Percentiles rank a stretch among this genome's conserved stretches.
phyloP scores from a whole-genome alignment of 140 eudicot genomes.

The Anethum foeniculum region DNA sequence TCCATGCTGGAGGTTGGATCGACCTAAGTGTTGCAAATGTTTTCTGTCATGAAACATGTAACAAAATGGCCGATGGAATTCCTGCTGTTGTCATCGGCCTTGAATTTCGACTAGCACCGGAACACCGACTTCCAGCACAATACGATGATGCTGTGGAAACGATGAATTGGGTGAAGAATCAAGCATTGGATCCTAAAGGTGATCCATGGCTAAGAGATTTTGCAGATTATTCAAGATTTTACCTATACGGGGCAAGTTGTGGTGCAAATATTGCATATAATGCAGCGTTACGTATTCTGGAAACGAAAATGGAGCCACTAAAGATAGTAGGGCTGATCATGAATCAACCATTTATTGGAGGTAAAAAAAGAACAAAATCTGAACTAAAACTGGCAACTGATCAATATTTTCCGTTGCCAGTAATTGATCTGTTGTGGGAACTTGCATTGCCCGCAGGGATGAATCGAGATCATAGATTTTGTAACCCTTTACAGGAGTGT shows the following conservation, averaged over 20 bases:
- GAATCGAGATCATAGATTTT: constrained; percentile 68
- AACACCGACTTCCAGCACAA: constrained; percentile 62
- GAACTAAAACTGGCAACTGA: constrained; percentile 61
- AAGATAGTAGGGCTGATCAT: constrained; percentile 44
- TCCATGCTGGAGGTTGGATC: constrained; percentile 63
- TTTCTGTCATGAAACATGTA: constrained; percentile 39
- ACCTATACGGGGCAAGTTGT: constrained; percentile 47
- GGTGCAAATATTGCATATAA: constrained; percentile 74
- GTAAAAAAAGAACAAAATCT: constrained; percentile 48
- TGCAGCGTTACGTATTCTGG: constrained; percentile 31
- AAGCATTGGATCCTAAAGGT: constrained; percentile 32
- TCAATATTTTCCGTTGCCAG: constrained; percentile 61
- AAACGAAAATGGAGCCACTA: constrained; percentile 35
- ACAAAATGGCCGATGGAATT: constrained; percentile 33
- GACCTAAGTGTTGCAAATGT: constrained; percentile 25
- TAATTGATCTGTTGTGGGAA: constrained; percentile 64
- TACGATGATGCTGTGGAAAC: constrained; percentile 78
- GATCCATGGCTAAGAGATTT: constrained; percentile 59
- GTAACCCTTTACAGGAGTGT: constrained; percentile 49
- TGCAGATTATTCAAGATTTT: constrained; percentile 56
- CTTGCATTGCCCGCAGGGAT: constrained; percentile 64
- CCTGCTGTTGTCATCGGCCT: constrained; percentile 51
- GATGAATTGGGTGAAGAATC: constrained; percentile 46
- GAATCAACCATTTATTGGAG: constrained; percentile 62
- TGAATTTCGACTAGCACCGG: constrained; percentile 73